Evolutionary conservation across 2,329 filamentous ascomycete genomes (phyloP).

Genomic region (Exophiala sp.): DNA sequence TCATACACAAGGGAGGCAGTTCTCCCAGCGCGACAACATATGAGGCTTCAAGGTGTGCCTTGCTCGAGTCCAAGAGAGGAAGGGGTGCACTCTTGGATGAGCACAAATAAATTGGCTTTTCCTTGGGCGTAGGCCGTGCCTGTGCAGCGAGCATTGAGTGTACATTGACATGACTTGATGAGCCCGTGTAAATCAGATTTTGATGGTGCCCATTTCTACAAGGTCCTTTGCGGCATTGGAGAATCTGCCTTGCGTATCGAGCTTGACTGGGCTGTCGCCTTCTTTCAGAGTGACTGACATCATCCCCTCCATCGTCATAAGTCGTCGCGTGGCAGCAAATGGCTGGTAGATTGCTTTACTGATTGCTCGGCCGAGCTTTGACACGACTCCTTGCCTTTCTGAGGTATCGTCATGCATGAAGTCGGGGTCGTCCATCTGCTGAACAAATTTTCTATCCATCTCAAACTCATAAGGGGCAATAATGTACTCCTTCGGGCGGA

Average conservation of each 20-base stretch:
- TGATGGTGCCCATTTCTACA: constrained; percentile 16
- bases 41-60: no score
- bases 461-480: constrained; percentile 17
- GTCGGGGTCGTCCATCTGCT: constrained; percentile 17
- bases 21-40: no score
- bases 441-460: constrained; percentile 17
- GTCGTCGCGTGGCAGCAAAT: constrained; percentile 16
- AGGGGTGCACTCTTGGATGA: no score
- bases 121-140: no score
- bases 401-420: constrained; percentile 6
- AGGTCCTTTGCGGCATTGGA: constrained; percentile 16
- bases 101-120: no score
- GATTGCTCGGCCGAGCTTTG: constrained; percentile 10
- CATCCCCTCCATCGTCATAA: constrained; percentile 18
- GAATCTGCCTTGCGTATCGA: constrained; percentile 18
- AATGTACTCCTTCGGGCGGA: constrained; percentile 15
- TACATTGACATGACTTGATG: no score
- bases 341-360: constrained; percentile 19
- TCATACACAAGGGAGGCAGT: no score
- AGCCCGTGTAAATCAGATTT: constrained; percentile 1
- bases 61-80: no score
- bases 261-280: constrained; percentile 8
- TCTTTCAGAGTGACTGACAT: constrained; percentile 16
- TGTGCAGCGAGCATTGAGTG: no score
- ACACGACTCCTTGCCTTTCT: not conserved